Percentiles rank a stretch among this genome's conserved stretches.
phyloP scores from a whole-genome alignment of 176 grass and related monocot species.

The Avena eriantha region DNA sequence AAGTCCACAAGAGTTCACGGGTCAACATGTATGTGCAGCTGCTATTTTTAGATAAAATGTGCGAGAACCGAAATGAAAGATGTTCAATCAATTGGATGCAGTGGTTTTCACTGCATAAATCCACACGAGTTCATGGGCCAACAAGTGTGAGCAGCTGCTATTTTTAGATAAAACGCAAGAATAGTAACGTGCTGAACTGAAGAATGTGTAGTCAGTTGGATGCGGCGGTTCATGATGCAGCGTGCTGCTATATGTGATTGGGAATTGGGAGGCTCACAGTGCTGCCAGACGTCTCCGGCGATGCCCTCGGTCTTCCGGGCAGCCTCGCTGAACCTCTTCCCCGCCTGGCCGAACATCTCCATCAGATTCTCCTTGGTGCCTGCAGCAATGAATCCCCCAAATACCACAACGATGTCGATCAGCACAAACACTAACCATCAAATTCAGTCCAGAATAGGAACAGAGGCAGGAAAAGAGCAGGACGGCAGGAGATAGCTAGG shows the following conservation, averaged over 20 bases:
- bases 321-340: slow-evolving; percentile 58
- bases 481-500: not conserved
- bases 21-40: not conserved
- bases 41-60: not conserved
- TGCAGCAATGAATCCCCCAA: not conserved
- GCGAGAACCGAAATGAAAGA: too few relatives aligned
- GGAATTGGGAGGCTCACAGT: slow-evolving; percentile 39
- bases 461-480: not conserved
- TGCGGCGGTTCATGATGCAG: not conserved
- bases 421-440: not conserved
- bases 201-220: too few relatives aligned
- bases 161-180: not conserved
- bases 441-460: not conserved
- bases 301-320: slow-evolving; percentile 65
- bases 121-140: not conserved
- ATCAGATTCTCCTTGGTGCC: slow-evolving; percentile 47
- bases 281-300: slow-evolving; percentile 67
- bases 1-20: not conserved
- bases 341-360: slow-evolving; percentile 52
- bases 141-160: not conserved
- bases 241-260: not conserved
- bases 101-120: slow-evolving; percentile 55
- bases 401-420: not conserved
- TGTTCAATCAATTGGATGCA: not conserved
- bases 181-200: too few relatives aligned